Evolutionary conservation across 306 rosid species (phyloP), one percentile per base, ranked within the genome.

Genomic region (Crataegus laevigata): DNA sequence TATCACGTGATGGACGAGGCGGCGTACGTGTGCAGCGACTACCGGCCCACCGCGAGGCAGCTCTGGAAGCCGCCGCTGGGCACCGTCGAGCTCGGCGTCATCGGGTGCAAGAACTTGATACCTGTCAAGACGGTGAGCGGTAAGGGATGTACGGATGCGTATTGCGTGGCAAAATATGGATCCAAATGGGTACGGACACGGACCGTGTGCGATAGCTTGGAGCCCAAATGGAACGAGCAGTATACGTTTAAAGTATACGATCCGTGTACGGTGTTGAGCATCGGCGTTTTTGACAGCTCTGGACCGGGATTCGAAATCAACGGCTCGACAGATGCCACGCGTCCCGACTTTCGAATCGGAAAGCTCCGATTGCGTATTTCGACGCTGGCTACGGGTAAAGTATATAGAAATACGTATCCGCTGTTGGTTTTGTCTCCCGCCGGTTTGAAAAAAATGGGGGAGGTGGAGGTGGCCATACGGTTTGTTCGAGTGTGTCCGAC

Each of bases 1-100:
- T 94, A 91, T 72, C 97, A 94, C 79, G 98, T 94, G 87, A 90
- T 91, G 97, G 94, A 94, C 36, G 98, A 94, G 84, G 84, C 88
- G 0, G 87, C 93, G 30, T 89, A 94, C 80, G 81, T 90, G 69
- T 80, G 90, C 80, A 94, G 98, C 61, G 98, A 94, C 71, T 94
- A 82, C 73, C 96, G 93, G 7, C 98, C 98, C 38, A 91, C 97
- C 0, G 98, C 97, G 4, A 86, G 97, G 55, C 98, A 94, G 26
- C 91, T 94, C 0, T 94, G 97, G 98, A 88, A 88, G 82, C 87
- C 91, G 0, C 85, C 96, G 4, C 85, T 94, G 1, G 98, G 98
- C 3, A 84, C 83, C 1, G 77, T 91, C 1, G 94, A 91, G 69
- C 86, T 94, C 1, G 98, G 98, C 11, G 81, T 94, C 68, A 86